A percentile compares a stretch with the other conserved stretches of the same genome.
These are phyloP conservation scores for Euphrasia arctica DNA, from an alignment of 305 asterid species.

Conservation along the genomic window DNA sequence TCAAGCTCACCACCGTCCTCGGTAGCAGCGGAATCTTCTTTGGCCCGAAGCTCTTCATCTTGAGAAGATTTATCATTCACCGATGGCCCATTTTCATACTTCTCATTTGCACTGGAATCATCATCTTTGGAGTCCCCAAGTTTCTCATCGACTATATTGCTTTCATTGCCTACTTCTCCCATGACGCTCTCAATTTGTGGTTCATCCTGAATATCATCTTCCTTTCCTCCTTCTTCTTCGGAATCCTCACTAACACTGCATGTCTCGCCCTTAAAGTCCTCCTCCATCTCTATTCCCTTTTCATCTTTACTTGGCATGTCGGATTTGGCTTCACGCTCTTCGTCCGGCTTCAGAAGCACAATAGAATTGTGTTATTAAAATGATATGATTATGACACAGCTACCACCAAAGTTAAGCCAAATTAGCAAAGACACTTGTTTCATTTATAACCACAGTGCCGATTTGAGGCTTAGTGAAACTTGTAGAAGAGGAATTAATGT, in stretches of 20 bases:
- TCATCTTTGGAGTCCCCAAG: constrained; percentile 45
- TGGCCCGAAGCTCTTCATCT: constrained; percentile 77
- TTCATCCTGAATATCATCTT: constrained; percentile 49
- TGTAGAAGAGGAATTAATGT: constrained; percentile 7
- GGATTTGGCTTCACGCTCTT: constrained; percentile 45
- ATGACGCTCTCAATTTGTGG: constrained; percentile 64
- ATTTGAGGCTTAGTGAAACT: neutral
- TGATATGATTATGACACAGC: neutral
- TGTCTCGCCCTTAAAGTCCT: constrained; percentile 73
- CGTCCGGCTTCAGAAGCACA: constrained; percentile 51
- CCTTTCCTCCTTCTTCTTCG: constrained; percentile 49
- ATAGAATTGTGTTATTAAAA: constrained; percentile 13
- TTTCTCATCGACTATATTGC: constrained; percentile 83
- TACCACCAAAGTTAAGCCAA: neutral
- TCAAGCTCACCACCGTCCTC: constrained; percentile 49
- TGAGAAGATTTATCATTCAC: constrained; percentile 46
- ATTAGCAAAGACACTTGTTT: neutral
- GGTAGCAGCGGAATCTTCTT: constrained; percentile 49
- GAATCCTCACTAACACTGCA: constrained; percentile 81
- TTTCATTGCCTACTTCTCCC: constrained; percentile 71
- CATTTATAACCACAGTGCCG: neutral
- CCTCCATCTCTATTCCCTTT: constrained; percentile 95
- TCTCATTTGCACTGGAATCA: constrained; percentile 51
- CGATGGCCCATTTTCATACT: constrained; percentile 74
- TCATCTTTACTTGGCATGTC: constrained; percentile 66